Percentiles rank a stretch among this genome's conserved stretches.
These are phyloP conservation scores for Immersiella caudata DNA, from an alignment of 495 filamentous ascomycete species.

Conservation along the genomic window DNA sequence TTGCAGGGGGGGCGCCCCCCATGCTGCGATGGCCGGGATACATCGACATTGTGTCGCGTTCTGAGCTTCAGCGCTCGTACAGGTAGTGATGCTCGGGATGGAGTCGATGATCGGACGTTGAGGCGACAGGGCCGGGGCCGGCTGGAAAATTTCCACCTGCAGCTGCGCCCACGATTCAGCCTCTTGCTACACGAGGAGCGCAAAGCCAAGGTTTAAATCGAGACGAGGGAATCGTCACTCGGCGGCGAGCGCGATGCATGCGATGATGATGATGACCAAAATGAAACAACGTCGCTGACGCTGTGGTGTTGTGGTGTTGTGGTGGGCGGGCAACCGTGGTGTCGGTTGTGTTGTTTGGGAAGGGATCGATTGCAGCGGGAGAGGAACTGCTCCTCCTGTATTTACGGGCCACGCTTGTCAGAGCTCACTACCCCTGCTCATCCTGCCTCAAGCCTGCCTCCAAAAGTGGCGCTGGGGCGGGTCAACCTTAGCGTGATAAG, in stretches of 20 bases:
- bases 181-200: not conserved
- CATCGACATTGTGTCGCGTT: slow-evolving; percentile 64
- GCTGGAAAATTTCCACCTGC: slow-evolving; percentile 8
- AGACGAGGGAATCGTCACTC: not conserved
- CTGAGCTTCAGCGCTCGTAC: not conserved
- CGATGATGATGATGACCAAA: not conserved
- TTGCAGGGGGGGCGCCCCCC: slow-evolving; percentile 59
- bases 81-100: not conserved
- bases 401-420: slow-evolving; percentile 1
- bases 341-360: slow-evolving; percentile 1
- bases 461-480: not conserved
- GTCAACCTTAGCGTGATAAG: not conserved
- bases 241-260: not conserved
- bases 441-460: not conserved
- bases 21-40: slow-evolving; percentile 88
- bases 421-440: not conserved
- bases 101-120: slow-evolving; percentile 1
- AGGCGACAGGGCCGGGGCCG: not conserved
- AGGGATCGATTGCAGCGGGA: not conserved
- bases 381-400: not conserved
- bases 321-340: not conserved
- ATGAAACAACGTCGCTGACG: not conserved
- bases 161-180: slow-evolving; percentile 2
- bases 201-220: not conserved
- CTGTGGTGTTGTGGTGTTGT: not conserved